Evolutionary conservation across 352 stramenopile genomes (phyloP), one percentile per base, ranked within the genome.

Genomic region (Phytophthora vignae): DNA sequence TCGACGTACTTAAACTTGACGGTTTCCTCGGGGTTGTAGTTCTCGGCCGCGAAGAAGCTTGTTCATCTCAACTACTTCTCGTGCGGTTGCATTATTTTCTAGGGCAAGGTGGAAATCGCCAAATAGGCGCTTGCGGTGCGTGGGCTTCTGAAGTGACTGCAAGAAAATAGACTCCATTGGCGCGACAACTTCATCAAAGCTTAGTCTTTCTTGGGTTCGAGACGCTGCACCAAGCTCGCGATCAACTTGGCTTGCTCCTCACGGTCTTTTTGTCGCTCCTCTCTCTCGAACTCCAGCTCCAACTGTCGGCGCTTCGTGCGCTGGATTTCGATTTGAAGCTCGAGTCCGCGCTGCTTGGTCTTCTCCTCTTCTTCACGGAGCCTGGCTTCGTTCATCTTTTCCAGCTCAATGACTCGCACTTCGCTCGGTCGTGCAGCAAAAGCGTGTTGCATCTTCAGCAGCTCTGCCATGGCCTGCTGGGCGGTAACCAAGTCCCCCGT

Each of bases 241-340:
- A 78, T 71, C 10, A 78, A 29, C 46, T 78, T 78, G 21, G 55
- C 57, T 44, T 78, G 71, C 50, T 78, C 66, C 21, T 78, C 66
- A 1, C 71, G 71, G 50, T 78, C 71, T 54, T 78, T 78, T 55
- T 71, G 55, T 19, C 71, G 56, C 52, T 78, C 71, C 21, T 74
- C 66, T 68, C 66, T 29, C 50, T 78, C 71, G 48, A 78, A 78
- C 17, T 74, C 65, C 11, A 78, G 38, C 31, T 78, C 60, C 50
- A 78, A 25, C 44, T 74, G 65, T 55, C 66, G 56, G 54, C 60
- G 58, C 55, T 71, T 74, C 10, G 71, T 78, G 33, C 71, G 71
- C 50, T 78, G 53, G 3, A 64, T 70, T 44, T 78, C 71, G 21
- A 78, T 74, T 57, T 71, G 60, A 70, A 78, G 71, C 55, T 78